A percentile compares a stretch with the other conserved stretches of the same genome.
phyloP scores from a whole-genome alignment of 2,329 filamentous ascomycete species.

The Penicillium decumbens region DNA sequence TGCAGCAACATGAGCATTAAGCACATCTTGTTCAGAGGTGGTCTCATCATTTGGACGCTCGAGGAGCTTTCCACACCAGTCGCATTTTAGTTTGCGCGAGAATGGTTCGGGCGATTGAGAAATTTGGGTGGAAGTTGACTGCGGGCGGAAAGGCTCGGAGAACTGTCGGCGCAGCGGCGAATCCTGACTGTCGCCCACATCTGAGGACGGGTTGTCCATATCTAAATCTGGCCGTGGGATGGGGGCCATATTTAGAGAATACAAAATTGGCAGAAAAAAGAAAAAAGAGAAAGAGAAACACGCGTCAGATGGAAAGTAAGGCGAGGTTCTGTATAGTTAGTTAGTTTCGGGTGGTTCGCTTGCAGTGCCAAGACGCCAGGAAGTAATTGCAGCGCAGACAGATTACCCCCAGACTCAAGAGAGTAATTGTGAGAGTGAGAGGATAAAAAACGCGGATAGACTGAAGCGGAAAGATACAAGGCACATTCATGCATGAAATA shows the following conservation, averaged over 20 bases:
- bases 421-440: slow-evolving; percentile 11
- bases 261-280: background rate
- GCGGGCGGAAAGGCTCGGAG: slow-evolving; percentile 35
- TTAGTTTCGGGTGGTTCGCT: slow-evolving; percentile 33
- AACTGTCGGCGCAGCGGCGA: slow-evolving; percentile 38
- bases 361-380: slow-evolving; percentile 33
- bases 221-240: slow-evolving; percentile 34
- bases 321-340: slow-evolving; percentile 26
- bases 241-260: slow-evolving; percentile 28
- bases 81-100: slow-evolving; percentile 29
- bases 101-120: slow-evolving; percentile 34
- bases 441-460: slow-evolving; percentile 5
- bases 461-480: background rate
- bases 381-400: slow-evolving; percentile 18
- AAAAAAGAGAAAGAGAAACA: slow-evolving; percentile 1
- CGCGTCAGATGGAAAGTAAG: slow-evolving; percentile 1
- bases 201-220: slow-evolving; percentile 35
- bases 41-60: slow-evolving; percentile 24
- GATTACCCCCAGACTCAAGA: slow-evolving; percentile 5
- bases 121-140: slow-evolving; percentile 33
- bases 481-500: background rate
- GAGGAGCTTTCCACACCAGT: slow-evolving; percentile 36
- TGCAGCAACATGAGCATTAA: slow-evolving; percentile 33
- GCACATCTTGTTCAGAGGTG: slow-evolving; percentile 24
- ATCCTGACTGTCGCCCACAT: slow-evolving; percentile 35